phyloP scores from a whole-genome alignment of 176 grass and related monocot species.

The Eleusine coracana region DNA sequence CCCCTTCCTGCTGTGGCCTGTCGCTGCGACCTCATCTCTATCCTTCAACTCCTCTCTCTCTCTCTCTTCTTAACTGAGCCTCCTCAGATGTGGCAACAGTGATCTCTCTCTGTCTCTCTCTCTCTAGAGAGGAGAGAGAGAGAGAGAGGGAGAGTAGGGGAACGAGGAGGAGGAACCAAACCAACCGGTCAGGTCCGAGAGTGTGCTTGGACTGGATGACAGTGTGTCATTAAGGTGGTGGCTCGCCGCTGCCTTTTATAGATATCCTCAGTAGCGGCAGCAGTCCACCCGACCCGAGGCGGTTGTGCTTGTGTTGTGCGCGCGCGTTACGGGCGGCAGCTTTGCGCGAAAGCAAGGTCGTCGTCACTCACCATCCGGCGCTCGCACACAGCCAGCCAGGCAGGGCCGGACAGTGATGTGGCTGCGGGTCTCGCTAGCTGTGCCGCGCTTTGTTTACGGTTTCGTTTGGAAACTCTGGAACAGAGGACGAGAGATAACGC shows the following conservation, averaged over 20 bases:
- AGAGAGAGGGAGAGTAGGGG: neutral
- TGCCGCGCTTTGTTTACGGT: conserved; percentile 34
- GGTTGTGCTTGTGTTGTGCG: neutral
- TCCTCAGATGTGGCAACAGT: neutral
- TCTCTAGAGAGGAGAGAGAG: neutral
- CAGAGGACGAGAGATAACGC: neutral
- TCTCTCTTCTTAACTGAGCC: neutral
- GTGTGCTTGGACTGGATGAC: conserved; percentile 28
- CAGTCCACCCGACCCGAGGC: neutral
- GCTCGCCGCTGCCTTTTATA: conserved; percentile 39
- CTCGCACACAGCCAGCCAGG: conserved; percentile 5
- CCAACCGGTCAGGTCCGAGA: no score
- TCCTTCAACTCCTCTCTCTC: neutral
- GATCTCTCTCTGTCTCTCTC: neutral
- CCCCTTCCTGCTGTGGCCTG: neutral
- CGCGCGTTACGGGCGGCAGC: conserved; percentile 20
- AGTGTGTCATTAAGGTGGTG: conserved; percentile 38
- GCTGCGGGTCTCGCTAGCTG: conserved; percentile 15
- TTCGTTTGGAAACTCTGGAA: conserved; percentile 14
- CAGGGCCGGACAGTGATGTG: conserved; percentile 4
- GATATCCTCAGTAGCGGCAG: conserved; percentile 10
- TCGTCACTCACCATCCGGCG: neutral
- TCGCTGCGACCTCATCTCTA: neutral
- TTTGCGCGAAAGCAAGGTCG: conserved; percentile 44
- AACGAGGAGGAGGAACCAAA: neutral